Evolutionary conservation across 768 basidiomycete genomes (phyloP).

Genomic region (Suillus sp.): DNA sequence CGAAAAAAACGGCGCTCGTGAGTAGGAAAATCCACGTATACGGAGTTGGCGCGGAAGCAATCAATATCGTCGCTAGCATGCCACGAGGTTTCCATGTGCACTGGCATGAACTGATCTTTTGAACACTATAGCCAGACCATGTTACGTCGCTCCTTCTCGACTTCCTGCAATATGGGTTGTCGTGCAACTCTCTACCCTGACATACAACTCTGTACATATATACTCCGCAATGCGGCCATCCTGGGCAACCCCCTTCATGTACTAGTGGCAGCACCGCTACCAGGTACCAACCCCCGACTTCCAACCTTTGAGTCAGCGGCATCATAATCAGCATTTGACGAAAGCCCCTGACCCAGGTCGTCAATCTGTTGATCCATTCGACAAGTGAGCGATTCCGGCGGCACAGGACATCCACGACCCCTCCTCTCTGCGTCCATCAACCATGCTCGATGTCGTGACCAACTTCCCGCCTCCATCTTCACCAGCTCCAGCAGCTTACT

Average conservation of each 20-base stretch:
- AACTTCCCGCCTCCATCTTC: slow-evolving; percentile 42
- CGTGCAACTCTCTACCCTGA: background rate
- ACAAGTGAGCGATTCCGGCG: background rate
- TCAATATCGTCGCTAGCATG: background rate
- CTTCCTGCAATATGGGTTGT: background rate
- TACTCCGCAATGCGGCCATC: background rate
- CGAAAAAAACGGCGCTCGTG: background rate
- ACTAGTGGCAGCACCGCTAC: background rate
- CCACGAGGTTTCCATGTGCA: no score
- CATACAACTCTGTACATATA: background rate
- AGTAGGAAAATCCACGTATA: background rate
- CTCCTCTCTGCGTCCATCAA: slow-evolving; percentile 25
- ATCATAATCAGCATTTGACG: background rate
- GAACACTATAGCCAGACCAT: no score
- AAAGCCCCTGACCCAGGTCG: background rate
- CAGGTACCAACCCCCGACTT: background rate
- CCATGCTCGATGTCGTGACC: slow-evolving; percentile 44
- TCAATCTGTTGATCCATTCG: background rate
- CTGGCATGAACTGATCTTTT: no score
- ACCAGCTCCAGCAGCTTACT: slow-evolving; percentile 38
- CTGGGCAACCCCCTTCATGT: background rate
- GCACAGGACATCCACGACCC: background rate
- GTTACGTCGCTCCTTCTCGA: background rate
- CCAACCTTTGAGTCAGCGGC: background rate
- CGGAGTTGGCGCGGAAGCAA: slow-evolving; percentile 1